Conservation (phyloP, 805 yeast genomes). For the Candida ascalaphidarum region DNA sequence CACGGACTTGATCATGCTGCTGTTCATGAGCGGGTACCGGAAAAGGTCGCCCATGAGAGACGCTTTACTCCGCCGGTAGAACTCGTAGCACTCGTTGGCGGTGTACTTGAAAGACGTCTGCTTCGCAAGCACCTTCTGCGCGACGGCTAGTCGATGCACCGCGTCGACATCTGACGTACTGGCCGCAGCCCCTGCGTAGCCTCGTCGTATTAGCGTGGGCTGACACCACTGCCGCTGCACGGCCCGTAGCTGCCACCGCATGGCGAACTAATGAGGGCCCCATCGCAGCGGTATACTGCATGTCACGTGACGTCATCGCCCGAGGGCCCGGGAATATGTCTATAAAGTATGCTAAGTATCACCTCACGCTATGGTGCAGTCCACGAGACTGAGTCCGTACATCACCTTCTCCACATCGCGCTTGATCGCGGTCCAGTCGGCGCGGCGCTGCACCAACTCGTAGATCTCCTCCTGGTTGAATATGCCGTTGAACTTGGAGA, state of each 20-base stretch:
- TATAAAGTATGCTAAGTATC: no score
- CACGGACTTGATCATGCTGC: slow-evolving; percentile 10
- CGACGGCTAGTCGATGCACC: background rate
- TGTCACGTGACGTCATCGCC: no score
- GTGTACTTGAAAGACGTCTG: slow-evolving; percentile 4
- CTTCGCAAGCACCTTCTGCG: background rate
- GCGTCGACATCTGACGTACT: no score
- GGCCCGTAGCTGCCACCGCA: no score
- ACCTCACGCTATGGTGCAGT: slow-evolving; percentile 50
- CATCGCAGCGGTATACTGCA: no score
- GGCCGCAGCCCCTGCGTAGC: no score
- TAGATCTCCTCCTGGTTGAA: slow-evolving; percentile 91
- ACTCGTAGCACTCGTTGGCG: slow-evolving; percentile 7
- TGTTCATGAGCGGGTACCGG: slow-evolving; percentile 8
- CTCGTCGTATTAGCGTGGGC: no score
- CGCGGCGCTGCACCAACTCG: slow-evolving; percentile 79
- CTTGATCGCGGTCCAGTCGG: slow-evolving; percentile 76
- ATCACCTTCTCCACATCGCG: slow-evolving; percentile 86
- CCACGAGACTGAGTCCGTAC: slow-evolving; percentile 81
- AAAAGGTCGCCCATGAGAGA: slow-evolving; percentile 13
- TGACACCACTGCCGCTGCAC: no score
- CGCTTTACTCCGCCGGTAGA: slow-evolving; percentile 4
- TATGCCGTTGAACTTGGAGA: slow-evolving; percentile 80
- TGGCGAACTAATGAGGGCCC: no score
- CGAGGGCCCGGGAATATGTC: no score